phyloP scores from a whole-genome alignment of 2,329 filamentous ascomycete genomes.

The Emmonsiellopsis sp. region DNA sequence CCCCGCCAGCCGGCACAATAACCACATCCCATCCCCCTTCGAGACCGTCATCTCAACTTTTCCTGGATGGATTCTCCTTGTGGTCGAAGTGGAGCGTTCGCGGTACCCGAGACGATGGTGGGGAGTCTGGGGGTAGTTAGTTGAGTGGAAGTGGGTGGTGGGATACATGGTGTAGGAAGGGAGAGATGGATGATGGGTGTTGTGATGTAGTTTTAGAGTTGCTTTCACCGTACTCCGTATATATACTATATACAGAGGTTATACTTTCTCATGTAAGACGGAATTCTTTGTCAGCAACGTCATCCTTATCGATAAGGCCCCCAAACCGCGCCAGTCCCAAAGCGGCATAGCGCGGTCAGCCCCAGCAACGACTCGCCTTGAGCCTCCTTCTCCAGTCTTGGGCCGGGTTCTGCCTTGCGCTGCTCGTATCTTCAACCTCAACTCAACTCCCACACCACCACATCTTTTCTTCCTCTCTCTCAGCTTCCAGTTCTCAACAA shows the following conservation, averaged over 20 bases:
- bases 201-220: background rate
- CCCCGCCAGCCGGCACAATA: slow-evolving; percentile 55
- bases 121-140: slow-evolving; percentile 59
- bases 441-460: background rate
- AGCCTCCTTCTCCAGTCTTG: background rate
- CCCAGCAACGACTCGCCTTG: background rate
- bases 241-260: background rate
- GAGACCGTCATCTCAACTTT: slow-evolving; percentile 48
- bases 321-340: background rate
- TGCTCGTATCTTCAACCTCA: background rate
- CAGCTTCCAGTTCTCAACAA: too few species aligned
- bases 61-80: slow-evolving; percentile 48
- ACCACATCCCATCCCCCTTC: slow-evolving; percentile 57
- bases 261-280: background rate
- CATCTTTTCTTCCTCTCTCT: background rate
- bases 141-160: slow-evolving; percentile 59
- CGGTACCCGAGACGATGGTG: slow-evolving; percentile 48
- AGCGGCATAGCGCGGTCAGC: background rate
- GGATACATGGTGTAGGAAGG: slow-evolving; percentile 57
- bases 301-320: slow-evolving; percentile 1
- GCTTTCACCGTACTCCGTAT: background rate
- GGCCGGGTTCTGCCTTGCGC: background rate
- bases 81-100: slow-evolving; percentile 59
- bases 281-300: background rate
- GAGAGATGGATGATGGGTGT: slow-evolving; percentile 25